A percentile compares a stretch with the other conserved stretches of the same genome.
Conservation (phyloP, 306 rosid genomes). For the Citrullus mucosospermus region DNA sequence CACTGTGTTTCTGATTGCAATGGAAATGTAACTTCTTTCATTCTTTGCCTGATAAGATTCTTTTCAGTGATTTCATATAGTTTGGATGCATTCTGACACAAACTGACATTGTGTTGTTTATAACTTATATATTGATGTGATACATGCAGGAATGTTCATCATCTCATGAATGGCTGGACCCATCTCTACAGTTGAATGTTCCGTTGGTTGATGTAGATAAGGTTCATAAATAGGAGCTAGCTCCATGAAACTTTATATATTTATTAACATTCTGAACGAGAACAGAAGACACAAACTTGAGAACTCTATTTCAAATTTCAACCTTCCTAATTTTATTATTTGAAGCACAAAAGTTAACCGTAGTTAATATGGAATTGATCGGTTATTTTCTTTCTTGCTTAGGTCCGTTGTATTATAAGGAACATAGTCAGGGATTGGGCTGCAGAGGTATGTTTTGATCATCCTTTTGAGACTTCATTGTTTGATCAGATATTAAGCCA, state of each 20-base stretch:
- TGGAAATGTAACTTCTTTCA: conserved; percentile 53
- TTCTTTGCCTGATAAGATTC: background rate
- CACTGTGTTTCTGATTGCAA: conserved; percentile 32
- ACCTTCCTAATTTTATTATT: background rate
- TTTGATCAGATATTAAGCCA: background rate
- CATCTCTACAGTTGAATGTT: conserved; percentile 55
- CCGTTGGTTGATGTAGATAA: conserved; percentile 91
- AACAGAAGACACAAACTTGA: background rate
- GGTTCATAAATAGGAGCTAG: conserved; percentile 24
- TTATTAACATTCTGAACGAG: background rate
- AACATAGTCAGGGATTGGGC: conserved; percentile 97
- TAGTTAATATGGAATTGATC: background rate
- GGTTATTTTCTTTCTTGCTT: background rate
- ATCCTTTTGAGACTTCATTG: background rate
- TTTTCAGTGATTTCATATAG: background rate
- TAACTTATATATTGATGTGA: background rate
- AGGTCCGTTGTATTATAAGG: conserved; percentile 88
- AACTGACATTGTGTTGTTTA: background rate
- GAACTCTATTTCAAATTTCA: background rate
- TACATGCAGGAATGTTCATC: conserved; percentile 39
- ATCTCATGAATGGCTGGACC: conserved; percentile 53
- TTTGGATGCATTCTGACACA: background rate
- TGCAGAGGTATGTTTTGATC: conserved; percentile 43
- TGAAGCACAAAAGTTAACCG: background rate
- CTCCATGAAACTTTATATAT: background rate